Base-by-base conservation (phyloP, 2,329 filamentous ascomycete genomes). In the Neonectria coccinea region DNA sequence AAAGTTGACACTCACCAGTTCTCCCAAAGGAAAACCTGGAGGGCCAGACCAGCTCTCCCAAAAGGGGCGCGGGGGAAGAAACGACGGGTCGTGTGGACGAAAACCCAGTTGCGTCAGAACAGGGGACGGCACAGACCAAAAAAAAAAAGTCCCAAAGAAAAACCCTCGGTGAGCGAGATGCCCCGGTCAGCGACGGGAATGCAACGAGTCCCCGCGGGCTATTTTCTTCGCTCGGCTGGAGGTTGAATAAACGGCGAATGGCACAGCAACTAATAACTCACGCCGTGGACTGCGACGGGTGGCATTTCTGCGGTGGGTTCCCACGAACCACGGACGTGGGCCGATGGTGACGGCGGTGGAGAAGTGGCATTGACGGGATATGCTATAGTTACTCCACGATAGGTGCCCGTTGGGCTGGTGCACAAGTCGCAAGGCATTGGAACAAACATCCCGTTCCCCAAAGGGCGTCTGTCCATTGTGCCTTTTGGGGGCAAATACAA, bases 251-350 rank as follows among this genome's bases (percentile, higher is more conserved):
- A 48, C 4, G 20, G 54, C 55, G 60, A 63, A 36, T 29, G 41
- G 20, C 29, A 20, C 48, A 33, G 27, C n/a, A 33, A 33, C 25
- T 33, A 33, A 41, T 9, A 41, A 18, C 22, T 22, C 22, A 22
- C 16, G 39, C 36, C 16, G 36, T 8, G 36, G 36, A n/a, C 14
- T n/a, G 22, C 41, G 44, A 53, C 41, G 57, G 44, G 29, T 44
- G 45, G 27, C n/a, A 44, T n/a, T 53, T 42, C 16, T 16, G 51
- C 51, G 39, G n/a, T 20, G 33, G 45, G 56, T 56, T 59, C 59
- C 59, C 59, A 65, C 51, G 65, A 53, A 66, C 64, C 66, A 67
- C 51, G 57, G 58, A 64, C 41, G 44, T 66, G 62, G 70, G 66
- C 70, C 67, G 70, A 69, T 60, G 31, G 45, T n/a, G 54, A 12